Conservation (phyloP, 2,329 filamentous ascomycete genomes). For the Pseudopyricularia javanii region DNA sequence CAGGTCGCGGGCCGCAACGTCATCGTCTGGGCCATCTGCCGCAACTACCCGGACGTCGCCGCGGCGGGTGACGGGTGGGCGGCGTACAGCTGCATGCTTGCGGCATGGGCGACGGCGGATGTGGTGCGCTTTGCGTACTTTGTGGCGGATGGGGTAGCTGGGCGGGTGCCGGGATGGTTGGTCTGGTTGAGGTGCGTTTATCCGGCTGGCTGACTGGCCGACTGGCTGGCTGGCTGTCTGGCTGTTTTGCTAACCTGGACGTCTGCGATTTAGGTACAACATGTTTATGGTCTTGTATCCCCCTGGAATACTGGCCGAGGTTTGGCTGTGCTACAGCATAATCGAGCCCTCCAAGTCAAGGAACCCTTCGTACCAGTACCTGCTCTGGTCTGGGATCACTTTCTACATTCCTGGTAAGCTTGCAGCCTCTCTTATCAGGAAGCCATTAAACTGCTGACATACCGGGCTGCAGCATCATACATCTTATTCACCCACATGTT, state of each 20-base stretch:
- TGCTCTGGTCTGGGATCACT: neutral
- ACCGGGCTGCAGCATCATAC: constrained; percentile 1
- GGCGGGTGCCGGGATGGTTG: constrained; percentile 37
- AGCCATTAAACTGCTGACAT: neutral
- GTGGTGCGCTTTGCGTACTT: constrained; percentile 60
- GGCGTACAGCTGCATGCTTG: constrained; percentile 41
- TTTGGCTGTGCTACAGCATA: constrained; percentile 38
- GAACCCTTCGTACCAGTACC: constrained; percentile 1
- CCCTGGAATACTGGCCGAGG: constrained; percentile 52
- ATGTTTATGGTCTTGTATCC: constrained; percentile 58
- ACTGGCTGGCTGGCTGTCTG: neutral
- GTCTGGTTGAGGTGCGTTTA: constrained; percentile 38
- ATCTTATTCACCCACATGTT: constrained; percentile 5
- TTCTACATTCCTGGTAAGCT: constrained; percentile 4
- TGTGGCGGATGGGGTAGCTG: constrained; percentile 33
- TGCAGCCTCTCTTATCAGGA: neutral
- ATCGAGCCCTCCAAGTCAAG: constrained; percentile 1
- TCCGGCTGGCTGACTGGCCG: neutral
- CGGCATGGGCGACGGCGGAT: constrained; percentile 58
- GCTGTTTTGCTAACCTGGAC: neutral
- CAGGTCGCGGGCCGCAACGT: constrained; percentile 55
- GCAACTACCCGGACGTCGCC: constrained; percentile 32
- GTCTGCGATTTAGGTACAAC: constrained; percentile 30
- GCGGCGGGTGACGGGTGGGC: constrained; percentile 22
- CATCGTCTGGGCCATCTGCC: constrained; percentile 52